Conservation (phyloP, 2,329 filamentous ascomycete genomes). For the Magnaporthiopsis incrustans region DNA sequence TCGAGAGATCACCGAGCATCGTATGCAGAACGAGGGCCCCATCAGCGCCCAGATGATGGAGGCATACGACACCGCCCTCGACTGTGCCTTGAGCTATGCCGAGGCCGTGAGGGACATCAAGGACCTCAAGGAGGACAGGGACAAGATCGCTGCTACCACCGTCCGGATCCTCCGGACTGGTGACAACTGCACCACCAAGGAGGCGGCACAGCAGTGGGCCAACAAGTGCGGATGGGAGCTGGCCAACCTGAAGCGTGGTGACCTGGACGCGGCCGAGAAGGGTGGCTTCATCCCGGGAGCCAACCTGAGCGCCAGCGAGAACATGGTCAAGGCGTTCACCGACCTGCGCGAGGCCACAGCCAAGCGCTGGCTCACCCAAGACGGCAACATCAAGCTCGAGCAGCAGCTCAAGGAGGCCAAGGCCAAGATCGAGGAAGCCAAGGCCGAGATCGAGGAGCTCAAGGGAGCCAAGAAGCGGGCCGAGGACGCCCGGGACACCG, state of each 20-base stretch:
- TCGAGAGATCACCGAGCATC: conserved; percentile 1
- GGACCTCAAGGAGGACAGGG: conserved; percentile 3
- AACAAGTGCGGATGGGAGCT: conserved; percentile 6
- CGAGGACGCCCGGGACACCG: not conserved
- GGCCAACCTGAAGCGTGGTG: not conserved
- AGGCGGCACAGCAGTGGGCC: not conserved
- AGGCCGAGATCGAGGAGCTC: not conserved
- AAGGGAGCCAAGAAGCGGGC: not conserved
- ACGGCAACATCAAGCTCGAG: not conserved
- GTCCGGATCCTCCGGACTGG: not conserved
- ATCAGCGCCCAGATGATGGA: not conserved
- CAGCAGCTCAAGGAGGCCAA: not conserved
- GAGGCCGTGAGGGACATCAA: conserved; percentile 5
- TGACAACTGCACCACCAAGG: not conserved
- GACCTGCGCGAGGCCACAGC: not conserved
- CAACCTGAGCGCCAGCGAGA: not conserved
- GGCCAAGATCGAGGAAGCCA: not conserved
- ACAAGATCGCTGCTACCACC: not conserved
- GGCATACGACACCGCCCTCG: not conserved
- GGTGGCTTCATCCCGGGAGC: not conserved
- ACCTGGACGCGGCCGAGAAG: not conserved
- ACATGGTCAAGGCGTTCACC: not conserved
- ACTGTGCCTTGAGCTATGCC: conserved; percentile 4
- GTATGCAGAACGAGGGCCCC: not conserved
- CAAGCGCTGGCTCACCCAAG: not conserved